Percentiles rank a stretch among this genome's conserved stretches.
Conservation (phyloP, 192 early-diverging fungal species). For the Umbelopsis sp. region DNA sequence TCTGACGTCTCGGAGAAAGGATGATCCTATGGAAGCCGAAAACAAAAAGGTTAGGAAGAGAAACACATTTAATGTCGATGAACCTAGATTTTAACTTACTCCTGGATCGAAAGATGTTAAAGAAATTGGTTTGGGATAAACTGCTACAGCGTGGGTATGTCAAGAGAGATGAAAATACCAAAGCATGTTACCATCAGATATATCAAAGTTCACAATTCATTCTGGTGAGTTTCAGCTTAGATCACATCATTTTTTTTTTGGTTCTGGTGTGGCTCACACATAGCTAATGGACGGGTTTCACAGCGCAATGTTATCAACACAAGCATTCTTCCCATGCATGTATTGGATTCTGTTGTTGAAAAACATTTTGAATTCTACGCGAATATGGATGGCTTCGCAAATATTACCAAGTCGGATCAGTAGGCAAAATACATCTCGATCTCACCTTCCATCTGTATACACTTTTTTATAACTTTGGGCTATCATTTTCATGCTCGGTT, state of each 20-base stretch:
- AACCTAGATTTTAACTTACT: too few species aligned
- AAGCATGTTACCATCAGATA: slow-evolving; percentile 3
- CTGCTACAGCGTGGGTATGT: not conserved
- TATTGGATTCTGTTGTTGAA: not conserved
- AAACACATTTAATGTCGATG: not conserved
- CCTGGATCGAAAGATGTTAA: not conserved
- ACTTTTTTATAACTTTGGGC: too few species aligned
- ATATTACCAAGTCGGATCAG: not conserved
- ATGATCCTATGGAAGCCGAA: not conserved
- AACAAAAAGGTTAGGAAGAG: not conserved
- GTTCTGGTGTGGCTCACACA: not conserved
- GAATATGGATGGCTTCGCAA: not conserved
- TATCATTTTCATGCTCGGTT: too few species aligned
- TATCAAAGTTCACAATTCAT: slow-evolving; percentile 12
- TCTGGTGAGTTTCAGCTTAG: not conserved
- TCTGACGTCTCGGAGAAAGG: not conserved
- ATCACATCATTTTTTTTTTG: too few species aligned
- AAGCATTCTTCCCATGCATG: not conserved
- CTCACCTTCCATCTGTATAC: too few species aligned
- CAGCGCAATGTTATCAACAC: not conserved
- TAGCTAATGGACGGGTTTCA: not conserved
- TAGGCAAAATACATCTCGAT: not conserved
- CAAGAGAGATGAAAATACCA: slow-evolving; percentile 1
- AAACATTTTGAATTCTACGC: slow-evolving; percentile 3
- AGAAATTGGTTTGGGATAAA: slow-evolving; percentile 12